These are phyloP conservation scores for Picea sitchensis DNA, from an alignment of 75 land plant genomes.

Conservation along the genomic window DNA sequence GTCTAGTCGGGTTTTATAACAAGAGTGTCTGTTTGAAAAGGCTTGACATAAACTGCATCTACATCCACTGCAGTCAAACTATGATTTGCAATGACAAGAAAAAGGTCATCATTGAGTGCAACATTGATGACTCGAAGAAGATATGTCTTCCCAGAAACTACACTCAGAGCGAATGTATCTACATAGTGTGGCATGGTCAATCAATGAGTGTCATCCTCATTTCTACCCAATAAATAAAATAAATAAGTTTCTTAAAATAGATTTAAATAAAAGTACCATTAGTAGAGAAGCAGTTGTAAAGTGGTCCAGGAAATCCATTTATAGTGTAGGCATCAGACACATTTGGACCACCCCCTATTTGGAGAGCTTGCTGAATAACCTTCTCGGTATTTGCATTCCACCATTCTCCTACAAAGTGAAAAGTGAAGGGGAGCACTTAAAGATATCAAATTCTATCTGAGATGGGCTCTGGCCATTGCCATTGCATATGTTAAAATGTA, in stretches of 20 bases:
- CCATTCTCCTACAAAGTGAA: conserved; percentile 49
- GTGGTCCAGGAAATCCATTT: conserved; percentile 55
- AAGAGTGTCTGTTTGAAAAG: conserved; percentile 17
- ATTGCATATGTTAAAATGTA: too few relatives aligned
- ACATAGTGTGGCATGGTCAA: neutral
- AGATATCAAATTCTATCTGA: too few relatives aligned
- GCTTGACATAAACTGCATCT: conserved; percentile 30
- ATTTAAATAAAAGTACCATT: conserved; percentile 12
- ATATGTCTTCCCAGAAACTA: conserved; percentile 27
- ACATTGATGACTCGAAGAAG: conserved; percentile 35
- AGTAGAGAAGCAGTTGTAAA: conserved; percentile 49
- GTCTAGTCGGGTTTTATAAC: conserved; percentile 38
- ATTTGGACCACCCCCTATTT: conserved; percentile 45
- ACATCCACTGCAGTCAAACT: conserved; percentile 33
- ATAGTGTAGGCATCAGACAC: conserved; percentile 55
- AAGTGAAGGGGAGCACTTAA: neutral
- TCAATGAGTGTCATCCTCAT: too few relatives aligned
- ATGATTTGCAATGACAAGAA: conserved; percentile 33
- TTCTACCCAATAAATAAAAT: too few relatives aligned
- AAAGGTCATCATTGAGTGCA: conserved; percentile 32
- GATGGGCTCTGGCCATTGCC: too few relatives aligned
- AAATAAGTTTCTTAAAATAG: too few relatives aligned
- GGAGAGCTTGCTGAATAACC: conserved; percentile 27
- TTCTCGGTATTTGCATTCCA: conserved; percentile 46
- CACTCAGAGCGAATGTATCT: conserved; percentile 20